These are phyloP conservation scores for Cladorrhinum sp. DNA, from an alignment of 2,329 filamentous ascomycete species.

Conservation along the genomic window DNA sequence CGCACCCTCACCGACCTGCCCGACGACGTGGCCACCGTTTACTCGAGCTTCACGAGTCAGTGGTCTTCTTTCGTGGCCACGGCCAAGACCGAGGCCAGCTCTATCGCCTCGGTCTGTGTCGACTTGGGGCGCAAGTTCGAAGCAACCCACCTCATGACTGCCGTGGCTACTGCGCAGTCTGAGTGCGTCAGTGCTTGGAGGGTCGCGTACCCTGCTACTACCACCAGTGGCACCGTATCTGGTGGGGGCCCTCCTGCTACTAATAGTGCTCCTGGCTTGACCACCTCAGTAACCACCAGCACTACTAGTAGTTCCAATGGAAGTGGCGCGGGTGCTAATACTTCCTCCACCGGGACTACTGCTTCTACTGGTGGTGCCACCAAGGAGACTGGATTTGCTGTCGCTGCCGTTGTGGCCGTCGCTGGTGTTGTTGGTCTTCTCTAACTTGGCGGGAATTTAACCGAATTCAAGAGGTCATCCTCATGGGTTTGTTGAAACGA, in stretches of 20 bases:
- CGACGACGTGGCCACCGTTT: neutral
- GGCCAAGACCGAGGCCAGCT: neutral
- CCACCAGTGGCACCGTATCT: neutral
- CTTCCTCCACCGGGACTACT: neutral
- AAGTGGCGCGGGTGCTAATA: neutral
- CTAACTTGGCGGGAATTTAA: too few species aligned
- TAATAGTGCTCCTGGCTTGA: neutral
- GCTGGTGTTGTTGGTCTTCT: neutral
- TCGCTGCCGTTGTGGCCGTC: neutral
- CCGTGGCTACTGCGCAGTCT: neutral
- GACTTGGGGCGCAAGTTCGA: neutral
- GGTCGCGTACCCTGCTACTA: neutral
- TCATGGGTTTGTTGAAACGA: too few species aligned
- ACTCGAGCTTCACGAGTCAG: neutral
- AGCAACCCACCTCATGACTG: neutral
- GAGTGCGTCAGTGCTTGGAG: neutral
- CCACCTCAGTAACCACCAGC: neutral
- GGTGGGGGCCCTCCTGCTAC: neutral
- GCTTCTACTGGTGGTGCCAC: neutral
- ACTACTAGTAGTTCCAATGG: neutral
- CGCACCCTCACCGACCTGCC: neutral
- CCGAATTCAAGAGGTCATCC: too few species aligned
- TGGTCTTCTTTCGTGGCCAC: neutral
- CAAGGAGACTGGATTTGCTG: neutral
- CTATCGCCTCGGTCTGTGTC: neutral